phyloP scores from a whole-genome alignment of 2,329 filamentous ascomycete genomes.

The Claviceps africana region DNA sequence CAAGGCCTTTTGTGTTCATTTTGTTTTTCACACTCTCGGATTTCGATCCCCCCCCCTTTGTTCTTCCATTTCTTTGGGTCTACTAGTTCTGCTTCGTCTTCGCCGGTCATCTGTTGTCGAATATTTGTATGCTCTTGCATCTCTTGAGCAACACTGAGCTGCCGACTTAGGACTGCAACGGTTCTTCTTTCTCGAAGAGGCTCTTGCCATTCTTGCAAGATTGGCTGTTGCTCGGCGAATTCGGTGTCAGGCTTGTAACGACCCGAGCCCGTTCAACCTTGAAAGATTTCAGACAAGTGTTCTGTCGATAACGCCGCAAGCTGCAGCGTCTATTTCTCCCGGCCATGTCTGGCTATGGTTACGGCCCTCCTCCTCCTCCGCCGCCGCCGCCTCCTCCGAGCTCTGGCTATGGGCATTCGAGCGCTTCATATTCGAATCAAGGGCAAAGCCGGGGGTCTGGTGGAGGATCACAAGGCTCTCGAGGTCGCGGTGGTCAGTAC shows the following conservation, averaged over 20 bases:
- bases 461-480: constrained; percentile 22
- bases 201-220: background rate
- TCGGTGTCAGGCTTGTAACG: background rate
- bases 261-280: background rate
- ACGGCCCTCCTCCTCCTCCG: constrained; percentile 36
- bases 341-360: constrained; percentile 36
- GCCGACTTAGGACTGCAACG: background rate
- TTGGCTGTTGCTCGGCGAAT: background rate
- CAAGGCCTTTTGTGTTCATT: background rate
- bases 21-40: background rate
- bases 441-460: constrained; percentile 24
- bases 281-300: constrained; percentile 8
- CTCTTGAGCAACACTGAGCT: background rate
- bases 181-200: background rate
- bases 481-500: constrained; percentile 27
- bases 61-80: background rate
- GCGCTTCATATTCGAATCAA: constrained; percentile 24
- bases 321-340: background rate
- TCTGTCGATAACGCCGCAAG: constrained; percentile 7
- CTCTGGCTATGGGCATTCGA: constrained; percentile 26
- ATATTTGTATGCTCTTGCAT: background rate
- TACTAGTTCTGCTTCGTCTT: background rate
- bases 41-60: background rate
- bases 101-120: background rate
- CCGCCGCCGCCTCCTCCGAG: constrained; percentile 22